Conservation (phyloP, 495 filamentous ascomycete genomes). For the Bathelium albidoporum region DNA sequence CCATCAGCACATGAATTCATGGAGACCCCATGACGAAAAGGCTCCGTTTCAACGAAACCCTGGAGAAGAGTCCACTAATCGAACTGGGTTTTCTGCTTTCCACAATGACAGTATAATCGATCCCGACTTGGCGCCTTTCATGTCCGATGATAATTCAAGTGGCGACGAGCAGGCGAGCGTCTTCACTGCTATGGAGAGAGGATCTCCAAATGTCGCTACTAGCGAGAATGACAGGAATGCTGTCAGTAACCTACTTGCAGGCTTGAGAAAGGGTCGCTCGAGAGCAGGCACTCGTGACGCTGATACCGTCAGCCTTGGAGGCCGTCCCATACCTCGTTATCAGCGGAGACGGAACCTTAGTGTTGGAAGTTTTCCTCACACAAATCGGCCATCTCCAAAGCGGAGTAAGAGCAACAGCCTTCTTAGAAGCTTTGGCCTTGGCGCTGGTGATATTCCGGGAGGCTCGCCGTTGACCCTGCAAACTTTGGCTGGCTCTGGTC, state of each 20-base stretch:
- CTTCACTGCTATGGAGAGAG: slow-evolving; percentile 57
- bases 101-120: slow-evolving; percentile 98
- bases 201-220: slow-evolving; percentile 24
- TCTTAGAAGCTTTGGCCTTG: slow-evolving; percentile 22
- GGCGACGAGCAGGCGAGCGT: slow-evolving; percentile 87
- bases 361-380: slow-evolving; percentile 43
- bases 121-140: slow-evolving; percentile 85
- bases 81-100: slow-evolving; percentile 72
- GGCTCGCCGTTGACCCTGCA: slow-evolving; percentile 6
- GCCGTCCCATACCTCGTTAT: slow-evolving; percentile 45
- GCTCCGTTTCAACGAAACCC: slow-evolving; percentile 80
- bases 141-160: slow-evolving; percentile 89
- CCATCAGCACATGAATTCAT: slow-evolving; percentile 58
- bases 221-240: slow-evolving; percentile 46
- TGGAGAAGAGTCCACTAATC: slow-evolving; percentile 50
- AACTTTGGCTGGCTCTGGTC: neutral
- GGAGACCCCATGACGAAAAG: slow-evolving; percentile 59
- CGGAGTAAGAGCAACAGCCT: slow-evolving; percentile 31
- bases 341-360: slow-evolving; percentile 68
- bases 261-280: slow-evolving; percentile 62
- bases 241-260: slow-evolving; percentile 34
- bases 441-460: slow-evolving; percentile 9
- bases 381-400: slow-evolving; percentile 55
- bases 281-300: slow-evolving; percentile 53
- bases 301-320: slow-evolving; percentile 49